Evolutionary conservation across 129 eudicot genomes (phyloP), one percentile per base, ranked within the genome.

Genomic region (Flaveria bidentis): DNA sequence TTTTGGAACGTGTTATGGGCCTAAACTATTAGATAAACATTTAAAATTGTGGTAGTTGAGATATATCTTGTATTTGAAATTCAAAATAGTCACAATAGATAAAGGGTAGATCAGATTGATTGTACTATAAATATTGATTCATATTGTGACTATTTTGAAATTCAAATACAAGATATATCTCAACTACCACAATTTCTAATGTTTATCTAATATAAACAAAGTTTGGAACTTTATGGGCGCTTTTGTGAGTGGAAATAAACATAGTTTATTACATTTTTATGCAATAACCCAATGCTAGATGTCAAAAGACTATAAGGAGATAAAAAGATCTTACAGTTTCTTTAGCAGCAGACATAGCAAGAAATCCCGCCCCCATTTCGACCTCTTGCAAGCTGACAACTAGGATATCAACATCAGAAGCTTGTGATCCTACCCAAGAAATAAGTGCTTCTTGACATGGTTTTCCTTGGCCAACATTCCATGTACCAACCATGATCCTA

Each of bases 311-410:
- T 30, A 30, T 8, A n/a, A 9, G 74, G 50, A 67, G 52, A 56
- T 45, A 28, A 33, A 77, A 70, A 73, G 41, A 71, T 61, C 97
- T 87, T 83, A 95, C 99, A 69, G 96, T 91, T 88, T 95, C 99
- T 95, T 95, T 95, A 11, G 99, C 99, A 42, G 99, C 99, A 16
- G 99, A 95, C 99, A 95, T 95, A 22, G 99, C 99, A 66, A 95
- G 96, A 85, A 95, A 95, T 9, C 99, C 97, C 0, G 97, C 99
- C 11, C 97, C 99, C 99, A 94, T 94, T 78, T 94, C 99, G 57
- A 94, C 99, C 81, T 94, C 99, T 80, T 94, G 99, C 85, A 91
- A 86, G 56, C 99, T 97, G 51, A 91, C 85, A 67, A 94, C 96
- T 26, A 91, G 78, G 55, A 94, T 89, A 26, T 90, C 97, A 36